Percentiles rank a stretch among this genome's conserved stretches.
phyloP scores from a whole-genome alignment of 2,329 filamentous ascomycete species.

The Colletotrichum orbiculare region DNA sequence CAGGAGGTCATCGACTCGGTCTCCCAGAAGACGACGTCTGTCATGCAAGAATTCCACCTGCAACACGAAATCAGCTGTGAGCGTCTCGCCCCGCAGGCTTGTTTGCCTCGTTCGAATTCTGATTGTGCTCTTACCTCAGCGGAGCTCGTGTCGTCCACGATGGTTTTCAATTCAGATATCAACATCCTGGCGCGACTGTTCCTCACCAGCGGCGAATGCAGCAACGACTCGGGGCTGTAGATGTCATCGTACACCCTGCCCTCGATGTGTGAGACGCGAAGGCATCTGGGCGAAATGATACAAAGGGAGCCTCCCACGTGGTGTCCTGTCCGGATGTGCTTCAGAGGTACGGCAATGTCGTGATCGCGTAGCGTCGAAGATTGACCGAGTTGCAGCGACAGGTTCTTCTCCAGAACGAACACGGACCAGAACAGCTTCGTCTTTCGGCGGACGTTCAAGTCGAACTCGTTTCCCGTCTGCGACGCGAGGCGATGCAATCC shows the following conservation, averaged over 20 bases:
- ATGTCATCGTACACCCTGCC: constrained; percentile 1
- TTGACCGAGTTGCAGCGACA: neutral
- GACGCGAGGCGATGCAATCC: neutral
- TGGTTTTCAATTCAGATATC: neutral
- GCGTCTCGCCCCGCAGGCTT: neutral
- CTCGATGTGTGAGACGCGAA: neutral
- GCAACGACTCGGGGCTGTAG: neutral
- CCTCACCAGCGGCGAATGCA: neutral
- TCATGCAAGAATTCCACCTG: neutral
- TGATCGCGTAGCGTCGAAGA: neutral
- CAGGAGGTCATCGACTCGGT: neutral
- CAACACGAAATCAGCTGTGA: neutral
- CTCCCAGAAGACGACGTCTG: neutral
- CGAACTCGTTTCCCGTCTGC: neutral
- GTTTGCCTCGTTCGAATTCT: neutral
- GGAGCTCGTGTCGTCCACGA: neutral
- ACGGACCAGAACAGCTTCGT: neutral
- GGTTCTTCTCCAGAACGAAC: neutral
- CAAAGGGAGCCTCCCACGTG: neutral
- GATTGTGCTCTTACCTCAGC: neutral
- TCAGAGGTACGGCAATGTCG: neutral
- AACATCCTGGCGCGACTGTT: neutral
- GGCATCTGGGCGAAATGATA: neutral
- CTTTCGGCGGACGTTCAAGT: neutral
- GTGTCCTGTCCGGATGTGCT: neutral